These are phyloP conservation scores for Rosellinia necatrix DNA, from an alignment of 2,329 filamentous ascomycete genomes.

Conservation along the genomic window DNA sequence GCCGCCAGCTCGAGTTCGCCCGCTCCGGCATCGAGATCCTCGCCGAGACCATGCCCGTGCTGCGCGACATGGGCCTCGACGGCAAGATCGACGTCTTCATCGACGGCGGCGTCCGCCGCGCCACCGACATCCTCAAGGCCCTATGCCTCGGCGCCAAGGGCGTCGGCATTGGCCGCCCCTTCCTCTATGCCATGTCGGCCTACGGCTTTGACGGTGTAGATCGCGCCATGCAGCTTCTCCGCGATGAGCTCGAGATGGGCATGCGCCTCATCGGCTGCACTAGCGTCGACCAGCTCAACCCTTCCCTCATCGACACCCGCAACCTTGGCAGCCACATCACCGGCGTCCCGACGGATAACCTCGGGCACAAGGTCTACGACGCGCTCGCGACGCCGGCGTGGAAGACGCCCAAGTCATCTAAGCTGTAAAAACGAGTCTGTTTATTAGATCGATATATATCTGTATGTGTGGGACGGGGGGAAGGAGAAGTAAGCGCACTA, in stretches of 20 bases:
- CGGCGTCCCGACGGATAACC: conserved; percentile 53
- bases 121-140: conserved; percentile 94
- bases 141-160: conserved; percentile 89
- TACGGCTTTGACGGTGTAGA: conserved; percentile 89
- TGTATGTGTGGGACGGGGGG: too few species aligned
- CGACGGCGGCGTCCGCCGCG: conserved; percentile 87
- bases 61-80: conserved; percentile 74
- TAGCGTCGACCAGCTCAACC: conserved; percentile 76
- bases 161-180: conserved; percentile 92
- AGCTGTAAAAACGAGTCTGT: conserved; percentile 55
- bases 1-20: conserved; percentile 89
- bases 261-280: conserved; percentile 90
- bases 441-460: too few species aligned
- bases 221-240: conserved; percentile 87
- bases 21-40: conserved; percentile 88
- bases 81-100: conserved; percentile 84
- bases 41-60: conserved; percentile 88
- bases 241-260: conserved; percentile 98
- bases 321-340: conserved; percentile 64
- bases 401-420: conserved; percentile 51
- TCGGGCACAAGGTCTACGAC: conserved; percentile 58
- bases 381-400: conserved; percentile 57
- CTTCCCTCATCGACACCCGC: conserved; percentile 77
- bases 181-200: conserved; percentile 93
- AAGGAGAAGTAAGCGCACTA: too few species aligned